phyloP scores from a whole-genome alignment of 2,329 filamentous ascomycete species.

The Alternaria viburni region DNA sequence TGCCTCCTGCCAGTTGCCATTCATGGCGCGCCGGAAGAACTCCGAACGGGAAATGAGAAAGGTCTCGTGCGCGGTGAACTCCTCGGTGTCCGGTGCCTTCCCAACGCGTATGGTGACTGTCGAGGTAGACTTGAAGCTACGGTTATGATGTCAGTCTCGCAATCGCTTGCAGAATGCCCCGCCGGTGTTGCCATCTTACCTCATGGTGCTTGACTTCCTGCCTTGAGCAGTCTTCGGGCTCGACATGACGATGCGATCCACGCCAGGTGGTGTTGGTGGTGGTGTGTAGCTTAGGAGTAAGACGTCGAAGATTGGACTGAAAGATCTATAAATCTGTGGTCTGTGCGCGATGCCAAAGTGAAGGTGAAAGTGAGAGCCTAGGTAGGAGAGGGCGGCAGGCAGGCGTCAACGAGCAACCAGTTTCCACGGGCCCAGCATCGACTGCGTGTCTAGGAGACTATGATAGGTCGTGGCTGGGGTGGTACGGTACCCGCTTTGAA shows the following conservation, averaged over 20 bases:
- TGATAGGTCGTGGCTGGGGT: too few relatives aligned
- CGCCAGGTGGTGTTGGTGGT: not conserved
- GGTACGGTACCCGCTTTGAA: not conserved
- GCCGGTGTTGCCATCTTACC: not conserved
- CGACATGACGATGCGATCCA: not conserved
- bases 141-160: not conserved
- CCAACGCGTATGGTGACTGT: conserved; percentile 14
- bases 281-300: not conserved
- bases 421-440: not conserved
- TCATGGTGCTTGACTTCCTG: not conserved
- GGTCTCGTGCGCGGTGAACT: conserved; percentile 15
- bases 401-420: not conserved
- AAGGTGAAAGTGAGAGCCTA: not conserved
- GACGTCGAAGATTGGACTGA: not conserved
- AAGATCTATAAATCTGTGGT: not conserved
- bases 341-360: not conserved
- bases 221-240: not conserved
- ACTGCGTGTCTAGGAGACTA: not conserved
- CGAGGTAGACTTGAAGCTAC: not conserved
- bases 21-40: conserved; percentile 23
- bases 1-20: conserved; percentile 17
- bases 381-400: too few relatives aligned
- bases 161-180: not conserved
- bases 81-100: not conserved
- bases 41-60: conserved; percentile 14